Evolutionary conservation across 164 flowering plant genomes (phyloP), one percentile per base, ranked within the genome.

Genomic region (Warburgia ugandensis): DNA sequence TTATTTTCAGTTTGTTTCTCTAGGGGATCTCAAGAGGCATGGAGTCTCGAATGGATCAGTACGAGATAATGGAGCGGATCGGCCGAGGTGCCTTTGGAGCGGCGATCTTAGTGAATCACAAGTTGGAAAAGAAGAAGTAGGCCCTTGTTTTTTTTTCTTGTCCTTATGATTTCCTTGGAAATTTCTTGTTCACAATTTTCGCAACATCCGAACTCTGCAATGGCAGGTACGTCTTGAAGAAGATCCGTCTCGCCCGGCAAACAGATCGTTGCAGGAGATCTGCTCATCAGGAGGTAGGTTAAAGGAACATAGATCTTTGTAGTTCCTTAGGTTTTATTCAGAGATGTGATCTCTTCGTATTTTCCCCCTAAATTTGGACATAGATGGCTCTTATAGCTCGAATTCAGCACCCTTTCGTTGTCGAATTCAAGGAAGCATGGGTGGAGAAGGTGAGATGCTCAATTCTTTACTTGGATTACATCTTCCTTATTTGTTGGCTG

Each of bases 81-180:
- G 98, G 98, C 1, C 81, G 96, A 9, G 98, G 98, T 0, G 98
- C 98, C 13, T 91, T 91, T 45, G 98, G 98, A 7, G 98, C 98
- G 1, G 96, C 98, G 44, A 91, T 91, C 68, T 86, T 87, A 28
- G 98, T 91, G 11, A 67, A 78, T 58, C 96, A 91, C 82, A 87
- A 77, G 60, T 38, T 68, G 29, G 96, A 92, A 70, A 92, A 64
- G 78, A 81, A 84, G 73, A 92, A 85, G 98, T 91, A 64, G 0
- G 57, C 29, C 0, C 5, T 52, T 22, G 22, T 45, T 20, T 22
- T 30, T 43, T 36, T 29, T 48, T 12, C 33, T 5, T 29, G 27
- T 35, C 35, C 51, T 33, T 8, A 1, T 43, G 2, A 29, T 32
- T 19, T 39, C 14, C 49, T 43, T 48, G 51, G 2, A 6, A 32